Percentiles rank a stretch among this genome's conserved stretches.
These are phyloP conservation scores for Dacryopinax primogenitus DNA, from an alignment of 768 basidiomycete genomes.

Conservation along the genomic window DNA sequence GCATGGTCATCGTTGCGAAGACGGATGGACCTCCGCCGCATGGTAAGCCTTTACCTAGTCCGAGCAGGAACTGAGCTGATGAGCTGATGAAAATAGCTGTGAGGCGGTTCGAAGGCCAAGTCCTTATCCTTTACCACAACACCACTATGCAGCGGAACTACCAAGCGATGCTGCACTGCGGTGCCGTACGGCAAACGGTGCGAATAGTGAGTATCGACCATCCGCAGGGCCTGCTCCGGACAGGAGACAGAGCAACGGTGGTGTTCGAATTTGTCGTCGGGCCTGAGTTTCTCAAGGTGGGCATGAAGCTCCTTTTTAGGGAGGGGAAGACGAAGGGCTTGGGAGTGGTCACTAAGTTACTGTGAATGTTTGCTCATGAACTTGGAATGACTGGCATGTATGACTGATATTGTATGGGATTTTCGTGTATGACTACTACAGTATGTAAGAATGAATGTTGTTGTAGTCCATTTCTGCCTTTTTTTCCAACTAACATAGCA, in stretches of 20 bases:
- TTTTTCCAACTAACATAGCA: no score
- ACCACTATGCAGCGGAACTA: slow-evolving; percentile 88
- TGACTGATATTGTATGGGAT: no score
- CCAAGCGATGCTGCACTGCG: slow-evolving; percentile 93
- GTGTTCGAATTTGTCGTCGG: slow-evolving; percentile 87
- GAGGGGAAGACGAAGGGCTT: slow-evolving; percentile 80
- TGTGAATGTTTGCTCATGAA: slow-evolving; percentile 11
- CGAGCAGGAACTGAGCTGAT: background rate
- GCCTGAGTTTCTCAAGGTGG: slow-evolving; percentile 83
- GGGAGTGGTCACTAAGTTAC: slow-evolving; percentile 23
- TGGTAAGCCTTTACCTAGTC: slow-evolving; percentile 34
- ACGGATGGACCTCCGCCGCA: slow-evolving; percentile 56
- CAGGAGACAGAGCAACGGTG: slow-evolving; percentile 90
- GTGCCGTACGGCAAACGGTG: slow-evolving; percentile 84
- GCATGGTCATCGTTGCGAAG: slow-evolving; percentile 83
- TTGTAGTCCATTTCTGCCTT: background rate
- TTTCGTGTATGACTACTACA: background rate
- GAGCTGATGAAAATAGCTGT: slow-evolving; percentile 41
- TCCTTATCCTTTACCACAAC: slow-evolving; percentile 86
- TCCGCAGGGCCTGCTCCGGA: slow-evolving; percentile 75
- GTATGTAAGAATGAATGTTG: background rate
- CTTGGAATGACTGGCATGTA: background rate
- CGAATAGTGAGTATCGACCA: slow-evolving; percentile 84
- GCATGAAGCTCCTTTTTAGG: slow-evolving; percentile 84
- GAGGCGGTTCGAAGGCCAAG: slow-evolving; percentile 80